Conservation (phyloP, 2,329 filamentous ascomycete species). For the Fusarium chaquense region DNA sequence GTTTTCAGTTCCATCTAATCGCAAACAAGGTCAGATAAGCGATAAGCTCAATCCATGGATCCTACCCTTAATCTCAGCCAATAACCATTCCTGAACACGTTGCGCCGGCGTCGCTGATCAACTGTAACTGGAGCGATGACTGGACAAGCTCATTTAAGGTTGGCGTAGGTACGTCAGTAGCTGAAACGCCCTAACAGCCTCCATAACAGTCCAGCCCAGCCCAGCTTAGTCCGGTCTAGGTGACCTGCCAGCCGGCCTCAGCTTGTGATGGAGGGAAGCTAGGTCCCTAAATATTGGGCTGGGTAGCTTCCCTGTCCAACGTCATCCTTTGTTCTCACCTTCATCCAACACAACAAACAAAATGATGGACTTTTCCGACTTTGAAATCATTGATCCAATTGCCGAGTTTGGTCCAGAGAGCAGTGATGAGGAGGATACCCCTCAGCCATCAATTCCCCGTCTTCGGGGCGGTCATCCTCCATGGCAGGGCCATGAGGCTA, state of each 20-base stretch:
- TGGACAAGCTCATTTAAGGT: slow-evolving; percentile 23
- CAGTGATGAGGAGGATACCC: slow-evolving; percentile 26
- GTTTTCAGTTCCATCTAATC: neutral
- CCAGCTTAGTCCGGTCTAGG: neutral
- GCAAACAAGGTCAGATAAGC: neutral
- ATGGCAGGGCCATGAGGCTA: slow-evolving; percentile 49
- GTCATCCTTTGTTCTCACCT: slow-evolving; percentile 6
- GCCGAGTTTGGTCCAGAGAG: slow-evolving; percentile 36
- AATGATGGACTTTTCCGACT: slow-evolving; percentile 46
- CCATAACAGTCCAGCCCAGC: neutral
- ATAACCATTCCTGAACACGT: neutral
- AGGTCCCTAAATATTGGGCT: slow-evolving; percentile 27
- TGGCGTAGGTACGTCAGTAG: slow-evolving; percentile 28
- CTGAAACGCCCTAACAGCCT: slow-evolving; percentile 16
- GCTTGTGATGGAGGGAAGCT: neutral
- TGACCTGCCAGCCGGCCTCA: neutral
- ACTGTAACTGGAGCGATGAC: slow-evolving; percentile 32
- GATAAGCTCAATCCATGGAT: slow-evolving; percentile 1
- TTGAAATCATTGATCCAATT: slow-evolving; percentile 44
- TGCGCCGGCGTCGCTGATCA: slow-evolving; percentile 15
- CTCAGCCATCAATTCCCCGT: slow-evolving; percentile 6
- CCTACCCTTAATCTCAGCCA: neutral
- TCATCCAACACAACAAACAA: slow-evolving; percentile 2
- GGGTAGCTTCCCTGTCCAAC: slow-evolving; percentile 18
- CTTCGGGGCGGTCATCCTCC: slow-evolving; percentile 43